These are phyloP conservation scores for Candida glucosophila DNA, from an alignment of 1,139 yeast genomes.

Conservation along the genomic window DNA sequence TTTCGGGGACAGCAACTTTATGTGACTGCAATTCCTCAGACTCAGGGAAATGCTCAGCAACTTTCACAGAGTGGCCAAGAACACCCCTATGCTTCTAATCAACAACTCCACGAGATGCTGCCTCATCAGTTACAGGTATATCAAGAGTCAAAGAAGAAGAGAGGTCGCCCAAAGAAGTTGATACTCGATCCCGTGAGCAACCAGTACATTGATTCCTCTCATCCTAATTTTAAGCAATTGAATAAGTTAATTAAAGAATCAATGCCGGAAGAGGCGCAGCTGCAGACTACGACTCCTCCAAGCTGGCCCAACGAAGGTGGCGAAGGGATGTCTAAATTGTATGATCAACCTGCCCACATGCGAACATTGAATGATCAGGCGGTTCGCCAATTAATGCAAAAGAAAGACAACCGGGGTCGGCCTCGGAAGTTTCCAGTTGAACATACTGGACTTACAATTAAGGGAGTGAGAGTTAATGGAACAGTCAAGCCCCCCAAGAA, in stretches of 20 bases:
- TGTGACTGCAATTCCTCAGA: conserved; percentile 5
- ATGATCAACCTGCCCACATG: conserved; percentile 21
- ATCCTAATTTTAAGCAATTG: conserved; percentile 34
- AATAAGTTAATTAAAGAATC: conserved; percentile 24
- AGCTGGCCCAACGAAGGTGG: conserved; percentile 1
- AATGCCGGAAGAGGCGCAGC: conserved; percentile 6
- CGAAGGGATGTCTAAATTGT: conserved; percentile 12
- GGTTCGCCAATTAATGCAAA: conserved; percentile 29
- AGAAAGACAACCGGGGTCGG: conserved; percentile 40
- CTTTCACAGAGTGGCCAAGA: conserved; percentile 1
- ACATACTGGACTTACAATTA: conserved; percentile 40
- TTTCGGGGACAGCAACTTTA: conserved; percentile 4
- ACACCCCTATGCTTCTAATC: conserved; percentile 2
- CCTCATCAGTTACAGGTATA: conserved; percentile 3
- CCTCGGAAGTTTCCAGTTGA: conserved; percentile 45
- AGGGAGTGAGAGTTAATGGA: conserved; percentile 38
- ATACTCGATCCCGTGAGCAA: conserved; percentile 35
- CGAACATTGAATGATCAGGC: conserved; percentile 28
- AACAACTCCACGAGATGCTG: conserved; percentile 1
- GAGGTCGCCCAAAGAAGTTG: conserved; percentile 40
- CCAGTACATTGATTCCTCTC: conserved; percentile 34
- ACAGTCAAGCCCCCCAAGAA: conserved; percentile 16
- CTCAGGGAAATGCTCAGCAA: conserved; percentile 4
- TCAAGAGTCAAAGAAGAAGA: conserved; percentile 21
- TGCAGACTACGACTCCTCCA: no score